Conservation (phyloP, 2,329 filamentous ascomycete genomes). For the Paraconiothyrium sp. region DNA sequence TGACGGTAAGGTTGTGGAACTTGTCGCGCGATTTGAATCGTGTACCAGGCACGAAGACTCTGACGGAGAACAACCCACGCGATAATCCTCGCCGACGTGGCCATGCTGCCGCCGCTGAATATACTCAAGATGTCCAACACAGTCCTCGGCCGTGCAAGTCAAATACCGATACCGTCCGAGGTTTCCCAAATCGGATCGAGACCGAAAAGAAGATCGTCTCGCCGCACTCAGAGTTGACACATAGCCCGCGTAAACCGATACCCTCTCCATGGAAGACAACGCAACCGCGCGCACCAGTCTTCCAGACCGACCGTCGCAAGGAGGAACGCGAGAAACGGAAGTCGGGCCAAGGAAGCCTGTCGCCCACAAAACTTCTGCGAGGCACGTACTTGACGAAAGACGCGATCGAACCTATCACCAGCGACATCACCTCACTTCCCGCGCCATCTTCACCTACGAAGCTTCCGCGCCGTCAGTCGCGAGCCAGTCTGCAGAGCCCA, state of each 20-base stretch:
- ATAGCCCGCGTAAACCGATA: conserved; percentile 39
- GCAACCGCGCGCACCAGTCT: conserved; percentile 24
- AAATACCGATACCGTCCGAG: conserved; percentile 20
- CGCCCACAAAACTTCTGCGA: conserved; percentile 26
- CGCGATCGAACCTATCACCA: conserved; percentile 33
- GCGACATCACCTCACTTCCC: conserved; percentile 26
- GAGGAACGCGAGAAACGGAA: conserved; percentile 34
- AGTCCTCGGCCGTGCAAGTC: conserved; percentile 10
- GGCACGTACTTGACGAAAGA: conserved; percentile 42
- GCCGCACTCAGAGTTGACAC: conserved; percentile 1
- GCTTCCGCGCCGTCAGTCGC: conserved; percentile 27
- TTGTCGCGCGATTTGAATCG: conserved; percentile 33
- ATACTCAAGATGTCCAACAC: neutral
- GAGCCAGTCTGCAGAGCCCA: conserved; percentile 32
- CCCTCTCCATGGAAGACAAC: conserved; percentile 36
- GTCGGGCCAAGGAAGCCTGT: conserved; percentile 20
- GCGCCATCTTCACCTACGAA: conserved; percentile 24
- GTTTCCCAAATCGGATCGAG: neutral
- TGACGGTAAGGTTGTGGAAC: conserved; percentile 39
- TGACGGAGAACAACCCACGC: conserved; percentile 22
- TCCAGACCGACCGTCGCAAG: conserved; percentile 36
- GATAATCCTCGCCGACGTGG: conserved; percentile 9
- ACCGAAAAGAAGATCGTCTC: neutral
- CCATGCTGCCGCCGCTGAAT: conserved; percentile 1
- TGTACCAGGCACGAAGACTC: conserved; percentile 22